A percentile compares a stretch with the other conserved stretches of the same genome.
These are phyloP conservation scores for Cryphonectria radicalis DNA, from an alignment of 2,329 filamentous ascomycete genomes.

Conservation along the genomic window DNA sequence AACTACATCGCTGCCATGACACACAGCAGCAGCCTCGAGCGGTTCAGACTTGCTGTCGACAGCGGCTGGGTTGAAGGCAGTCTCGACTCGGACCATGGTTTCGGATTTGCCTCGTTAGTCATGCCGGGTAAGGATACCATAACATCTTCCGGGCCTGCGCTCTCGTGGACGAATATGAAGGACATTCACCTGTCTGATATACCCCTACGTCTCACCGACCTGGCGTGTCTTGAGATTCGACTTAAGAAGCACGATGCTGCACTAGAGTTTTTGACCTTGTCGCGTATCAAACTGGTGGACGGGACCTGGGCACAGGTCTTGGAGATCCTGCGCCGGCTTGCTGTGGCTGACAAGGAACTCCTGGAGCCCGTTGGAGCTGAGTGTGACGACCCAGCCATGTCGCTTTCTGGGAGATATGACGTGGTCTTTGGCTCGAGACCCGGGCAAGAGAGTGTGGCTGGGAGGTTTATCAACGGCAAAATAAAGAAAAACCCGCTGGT, in stretches of 20 bases:
- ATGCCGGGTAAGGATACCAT: neutral
- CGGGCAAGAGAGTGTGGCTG: slow-evolving; percentile 8
- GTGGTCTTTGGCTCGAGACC: slow-evolving; percentile 6
- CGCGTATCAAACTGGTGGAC: slow-evolving; percentile 12
- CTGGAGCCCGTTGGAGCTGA: slow-evolving; percentile 20
- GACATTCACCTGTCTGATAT: slow-evolving; percentile 21
- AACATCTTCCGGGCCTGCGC: neutral
- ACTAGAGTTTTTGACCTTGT: slow-evolving; percentile 23
- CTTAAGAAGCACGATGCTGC: neutral
- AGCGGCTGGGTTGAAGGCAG: slow-evolving; percentile 18
- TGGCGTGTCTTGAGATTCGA: neutral
- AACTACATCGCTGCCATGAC: slow-evolving; percentile 20
- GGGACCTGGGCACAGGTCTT: slow-evolving; percentile 22
- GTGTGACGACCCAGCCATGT: slow-evolving; percentile 14
- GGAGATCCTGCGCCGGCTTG: slow-evolving; percentile 17
- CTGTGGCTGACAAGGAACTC: slow-evolving; percentile 17
- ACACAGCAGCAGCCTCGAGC: slow-evolving; percentile 16
- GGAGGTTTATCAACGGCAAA: slow-evolving; percentile 17
- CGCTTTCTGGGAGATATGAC: neutral
- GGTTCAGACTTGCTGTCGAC: slow-evolving; percentile 19
- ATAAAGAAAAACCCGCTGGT: slow-evolving; percentile 16
- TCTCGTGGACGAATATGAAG: neutral
- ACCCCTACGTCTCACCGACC: slow-evolving; percentile 13
- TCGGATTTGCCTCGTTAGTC: neutral
- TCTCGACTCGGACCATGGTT: neutral